phyloP scores from a whole-genome alignment of 345 rosid genomes.

The Arabidopsis suecica region DNA sequence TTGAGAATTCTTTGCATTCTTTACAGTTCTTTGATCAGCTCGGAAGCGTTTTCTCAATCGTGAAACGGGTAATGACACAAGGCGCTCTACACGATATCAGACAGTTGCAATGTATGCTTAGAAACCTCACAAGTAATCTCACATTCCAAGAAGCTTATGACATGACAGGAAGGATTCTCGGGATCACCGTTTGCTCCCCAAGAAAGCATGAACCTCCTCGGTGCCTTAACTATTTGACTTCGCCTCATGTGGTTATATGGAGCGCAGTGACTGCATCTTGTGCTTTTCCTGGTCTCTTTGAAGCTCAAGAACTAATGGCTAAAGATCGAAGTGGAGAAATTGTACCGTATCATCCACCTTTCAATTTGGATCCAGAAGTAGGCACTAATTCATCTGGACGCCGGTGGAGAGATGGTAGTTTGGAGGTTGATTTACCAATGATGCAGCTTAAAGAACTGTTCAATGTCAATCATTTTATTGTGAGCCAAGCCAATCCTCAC shows the following conservation, averaged over 20 bases:
- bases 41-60: conserved; percentile 84
- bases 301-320: conserved; percentile 99
- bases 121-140: conserved; percentile 88
- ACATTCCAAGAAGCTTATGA: conserved; percentile 99
- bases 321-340: conserved; percentile 94
- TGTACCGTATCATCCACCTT: conserved; percentile 97
- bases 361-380: conserved; percentile 80
- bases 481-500: conserved; percentile 99
- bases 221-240: conserved; percentile 95
- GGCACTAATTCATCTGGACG: conserved; percentile 67
- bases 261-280: conserved; percentile 98
- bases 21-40: conserved; percentile 93
- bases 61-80: conserved; percentile 81
- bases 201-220: conserved; percentile 99
- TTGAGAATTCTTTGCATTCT: conserved; percentile 80
- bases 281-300: conserved; percentile 97
- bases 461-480: conserved; percentile 97
- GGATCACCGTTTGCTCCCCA: conserved; percentile 95
- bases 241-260: conserved; percentile 99
- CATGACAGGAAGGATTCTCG: conserved; percentile 92
- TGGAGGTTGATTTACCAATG: conserved; percentile 98
- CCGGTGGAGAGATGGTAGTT: conserved; percentile 98
- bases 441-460: conserved; percentile 96
- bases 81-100: conserved; percentile 95
- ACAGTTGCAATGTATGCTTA: conserved; percentile 86